These are phyloP conservation scores for Albugo laibachii DNA, from an alignment of 352 stramenopile genomes.

Conservation along the genomic window DNA sequence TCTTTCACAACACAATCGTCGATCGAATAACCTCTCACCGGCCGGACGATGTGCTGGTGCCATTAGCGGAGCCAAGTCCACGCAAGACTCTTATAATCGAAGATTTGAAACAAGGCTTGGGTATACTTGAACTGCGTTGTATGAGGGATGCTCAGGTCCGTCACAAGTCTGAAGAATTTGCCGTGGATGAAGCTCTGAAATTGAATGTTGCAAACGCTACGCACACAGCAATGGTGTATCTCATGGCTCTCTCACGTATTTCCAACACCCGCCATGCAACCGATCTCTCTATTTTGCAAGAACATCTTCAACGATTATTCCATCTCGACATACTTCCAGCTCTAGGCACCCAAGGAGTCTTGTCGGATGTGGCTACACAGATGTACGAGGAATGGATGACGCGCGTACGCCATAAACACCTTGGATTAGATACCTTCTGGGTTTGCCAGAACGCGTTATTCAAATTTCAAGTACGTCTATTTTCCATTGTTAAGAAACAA, in stretches of 20 bases:
- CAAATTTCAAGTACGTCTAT: conserved; percentile 21
- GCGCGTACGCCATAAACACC: conserved; percentile 67
- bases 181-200: conserved; percentile 80
- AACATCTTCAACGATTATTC: conserved; percentile 74
- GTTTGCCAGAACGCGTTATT: conserved; percentile 78
- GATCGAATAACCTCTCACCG: conserved; percentile 49
- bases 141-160: conserved; percentile 38
- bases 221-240: conserved; percentile 80
- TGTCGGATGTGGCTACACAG: conserved; percentile 14
- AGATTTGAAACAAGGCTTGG: conserved; percentile 14
- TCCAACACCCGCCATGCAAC: conserved; percentile 14
- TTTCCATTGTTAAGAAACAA: conserved; percentile 14
- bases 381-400: conserved; percentile 72
- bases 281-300: conserved; percentile 16
- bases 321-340: conserved; percentile 51
- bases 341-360: conserved; percentile 14
- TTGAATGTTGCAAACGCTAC: conserved; percentile 82
- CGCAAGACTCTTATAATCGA: conserved; percentile 46
- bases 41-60: conserved; percentile 20
- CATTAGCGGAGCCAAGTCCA: conserved; percentile 33
- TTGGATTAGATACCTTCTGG: conserved; percentile 87
- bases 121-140: too few species aligned
- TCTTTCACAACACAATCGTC: conserved; percentile 77
- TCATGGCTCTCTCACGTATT: conserved; percentile 26
- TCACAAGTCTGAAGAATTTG: conserved; percentile 18